Base-by-base conservation (phyloP, 495 filamentous ascomycete species). In the Penicillium cinerascens region DNA sequence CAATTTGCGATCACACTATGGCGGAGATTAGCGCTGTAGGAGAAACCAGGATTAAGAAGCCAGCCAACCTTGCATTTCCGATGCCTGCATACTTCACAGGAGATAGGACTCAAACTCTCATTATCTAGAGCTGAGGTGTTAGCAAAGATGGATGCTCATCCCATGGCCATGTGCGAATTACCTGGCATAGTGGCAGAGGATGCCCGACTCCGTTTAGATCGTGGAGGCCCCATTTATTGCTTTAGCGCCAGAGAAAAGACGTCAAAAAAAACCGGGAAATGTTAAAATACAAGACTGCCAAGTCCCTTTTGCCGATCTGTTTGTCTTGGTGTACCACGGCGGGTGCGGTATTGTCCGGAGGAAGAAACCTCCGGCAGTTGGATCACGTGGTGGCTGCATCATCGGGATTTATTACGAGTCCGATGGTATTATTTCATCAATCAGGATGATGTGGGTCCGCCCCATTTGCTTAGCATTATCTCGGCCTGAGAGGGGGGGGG, bases 21-120 rank as follows among this genome's bases (percentile, higher is more conserved):
- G 13, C 22, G 11, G 15, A 47, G 7, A 23, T 59, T n/a, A 57
- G 53, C 40, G 10, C 8, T 15, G 41, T 13, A 15, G 16, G 17
- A 26, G 11, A 3, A 35, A 16, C 25, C 17, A 5, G 18, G 21
- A 26, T 26, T 23, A 6, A 16, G 8, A 20, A 18, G 26, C 11
- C 22, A 27, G 57, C 57, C 22, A 44, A 67, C 64, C 41, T 66
- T 68, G 56, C 65, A 68, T 50, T 68, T 68, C 9, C 56, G 52
- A 29, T 66, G 63, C 43, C 65, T 58, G 27, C 65, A 68, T 33
- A 42, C 8, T 21, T 68, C 65, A 42, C 65, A 68, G 6, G 65
- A 65, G 6, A 68, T 68, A 0, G 55, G 42, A 42, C 55, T 63
- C 41, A 58, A 13, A 6, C 40, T 39, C 17, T 54, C 51, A 21